Base-by-base conservation (phyloP, 768 basidiomycete genomes). In the Naganishia vaughanmartiniae region DNA sequence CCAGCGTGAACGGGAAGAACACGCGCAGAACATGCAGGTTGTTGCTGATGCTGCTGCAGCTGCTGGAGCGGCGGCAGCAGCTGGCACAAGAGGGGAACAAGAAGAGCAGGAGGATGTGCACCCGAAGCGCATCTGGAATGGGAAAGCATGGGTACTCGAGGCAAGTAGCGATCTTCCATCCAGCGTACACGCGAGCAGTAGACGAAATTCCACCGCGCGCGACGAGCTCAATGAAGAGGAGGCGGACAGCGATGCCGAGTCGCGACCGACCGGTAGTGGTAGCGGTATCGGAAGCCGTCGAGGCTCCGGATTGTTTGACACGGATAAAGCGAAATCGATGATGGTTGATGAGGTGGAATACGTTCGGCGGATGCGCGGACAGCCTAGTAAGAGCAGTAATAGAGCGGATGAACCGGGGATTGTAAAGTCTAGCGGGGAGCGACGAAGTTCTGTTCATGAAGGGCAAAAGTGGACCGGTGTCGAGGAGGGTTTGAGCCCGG, bases 331-430 rank as follows among this genome's bases (percentile, higher is more conserved):
- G 7, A n/a, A 26, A 30, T 42, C 60, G 60, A 63, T 63, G 60
- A 63, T 63, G 60, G 60, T 63, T 14, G 60, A 63, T 28, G 60
- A 63, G 30, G 60, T 63, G 11, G 60, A 42, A 26, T 63, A 45
- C 39, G 60, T 63, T 26, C 39, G 39, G 30, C 26, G 60, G 60
- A 63, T 63, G 60, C 60, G 60, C 7, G 28, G 60, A 15, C 42
- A 42, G 26, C n/a, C 42, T 6, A 63, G 60, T 30, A 63, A 28
- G 14, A 26, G 36, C 39, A 63, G 42, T 45, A 39, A 11, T 6
- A 42, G 42, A 15, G 2, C 42, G 11, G 60, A 63, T 12, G 39
- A 28, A 26, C 42, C 15, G 48, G 48, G 48, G 17, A 46, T 15
- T 34, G 36, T 4, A 39, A 57, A 57, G 36, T 36, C 36, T 6